phyloP scores from a whole-genome alignment of 2,329 filamentous ascomycete genomes.

The Penicillium sp. region DNA sequence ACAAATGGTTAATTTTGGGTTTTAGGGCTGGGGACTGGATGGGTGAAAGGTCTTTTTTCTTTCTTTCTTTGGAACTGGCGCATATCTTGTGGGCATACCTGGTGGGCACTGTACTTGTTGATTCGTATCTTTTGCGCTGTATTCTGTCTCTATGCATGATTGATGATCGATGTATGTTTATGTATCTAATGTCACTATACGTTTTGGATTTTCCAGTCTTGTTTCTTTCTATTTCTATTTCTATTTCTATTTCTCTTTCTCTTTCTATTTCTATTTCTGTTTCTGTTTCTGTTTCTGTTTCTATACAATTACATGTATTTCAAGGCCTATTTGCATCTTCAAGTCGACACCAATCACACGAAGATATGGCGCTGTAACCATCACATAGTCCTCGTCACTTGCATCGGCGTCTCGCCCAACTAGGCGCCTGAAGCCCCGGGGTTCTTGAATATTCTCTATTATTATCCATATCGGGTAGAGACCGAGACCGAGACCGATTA shows the following conservation, averaged over 20 bases:
- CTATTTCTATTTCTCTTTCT: background rate
- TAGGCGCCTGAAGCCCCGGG: background rate
- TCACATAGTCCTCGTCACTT: background rate
- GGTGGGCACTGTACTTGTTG: constrained; percentile 1
- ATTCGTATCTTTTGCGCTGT: constrained; percentile 2
- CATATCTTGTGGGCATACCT: background rate
- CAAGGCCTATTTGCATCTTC: no score
- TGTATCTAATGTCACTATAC: constrained; percentile 5
- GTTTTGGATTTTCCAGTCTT: background rate
- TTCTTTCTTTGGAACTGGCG: background rate
- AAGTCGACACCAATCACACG: background rate
- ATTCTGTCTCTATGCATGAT: constrained; percentile 1
- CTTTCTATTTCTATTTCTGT: no score
- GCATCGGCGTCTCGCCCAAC: constrained; percentile 1
- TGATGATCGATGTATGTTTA: constrained; percentile 8
- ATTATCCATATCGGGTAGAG: background rate
- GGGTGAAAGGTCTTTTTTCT: background rate
- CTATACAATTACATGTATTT: background rate
- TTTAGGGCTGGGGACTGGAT: constrained; percentile 30
- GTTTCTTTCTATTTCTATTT: background rate
- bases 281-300: background rate
- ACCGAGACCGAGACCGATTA: background rate
- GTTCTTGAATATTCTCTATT: background rate
- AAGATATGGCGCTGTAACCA: background rate
- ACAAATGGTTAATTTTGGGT: constrained; percentile 54